phyloP scores from a whole-genome alignment of 495 filamentous ascomycete genomes.

The Astrocystis sublimbata region DNA sequence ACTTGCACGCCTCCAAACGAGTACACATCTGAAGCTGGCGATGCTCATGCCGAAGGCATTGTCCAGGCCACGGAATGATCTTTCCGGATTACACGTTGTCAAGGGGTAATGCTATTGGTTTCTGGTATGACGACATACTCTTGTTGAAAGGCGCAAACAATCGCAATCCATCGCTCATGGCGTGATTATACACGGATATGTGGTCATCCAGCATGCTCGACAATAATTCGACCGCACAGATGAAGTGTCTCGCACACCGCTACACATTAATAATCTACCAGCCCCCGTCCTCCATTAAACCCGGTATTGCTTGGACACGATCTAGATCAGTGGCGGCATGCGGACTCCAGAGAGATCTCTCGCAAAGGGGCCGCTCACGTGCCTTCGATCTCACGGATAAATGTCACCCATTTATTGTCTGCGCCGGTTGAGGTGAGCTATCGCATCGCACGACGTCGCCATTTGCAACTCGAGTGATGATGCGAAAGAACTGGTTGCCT shows the following conservation, averaged over 20 bases:
- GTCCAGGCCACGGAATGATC: not conserved
- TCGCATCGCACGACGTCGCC: not conserved
- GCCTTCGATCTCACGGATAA: not conserved
- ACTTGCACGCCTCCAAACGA: not conserved
- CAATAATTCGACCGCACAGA: slow-evolving; percentile 5
- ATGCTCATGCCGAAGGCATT: not conserved
- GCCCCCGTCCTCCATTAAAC: slow-evolving; percentile 4
- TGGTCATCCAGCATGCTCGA: slow-evolving; percentile 12
- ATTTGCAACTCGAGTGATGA: not conserved
- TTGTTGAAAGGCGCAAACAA: not conserved
- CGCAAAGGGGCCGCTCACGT: not conserved
- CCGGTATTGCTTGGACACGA: not conserved
- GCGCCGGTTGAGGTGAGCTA: slow-evolving; percentile 3
- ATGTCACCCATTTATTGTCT: not conserved
- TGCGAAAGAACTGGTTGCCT: not conserved
- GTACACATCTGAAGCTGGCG: not conserved
- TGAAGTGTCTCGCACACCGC: slow-evolving; percentile 7
- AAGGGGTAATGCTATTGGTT: not conserved
- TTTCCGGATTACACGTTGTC: no score
- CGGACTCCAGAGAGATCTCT: not conserved
- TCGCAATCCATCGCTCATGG: slow-evolving; percentile 10
- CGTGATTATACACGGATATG: slow-evolving; percentile 17
- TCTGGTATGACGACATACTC: slow-evolving; percentile 10
- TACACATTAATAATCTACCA: slow-evolving; percentile 1
- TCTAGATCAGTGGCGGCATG: slow-evolving; percentile 1